phyloP scores from a whole-genome alignment of 768 basidiomycete species.

The Trametes elegans region DNA sequence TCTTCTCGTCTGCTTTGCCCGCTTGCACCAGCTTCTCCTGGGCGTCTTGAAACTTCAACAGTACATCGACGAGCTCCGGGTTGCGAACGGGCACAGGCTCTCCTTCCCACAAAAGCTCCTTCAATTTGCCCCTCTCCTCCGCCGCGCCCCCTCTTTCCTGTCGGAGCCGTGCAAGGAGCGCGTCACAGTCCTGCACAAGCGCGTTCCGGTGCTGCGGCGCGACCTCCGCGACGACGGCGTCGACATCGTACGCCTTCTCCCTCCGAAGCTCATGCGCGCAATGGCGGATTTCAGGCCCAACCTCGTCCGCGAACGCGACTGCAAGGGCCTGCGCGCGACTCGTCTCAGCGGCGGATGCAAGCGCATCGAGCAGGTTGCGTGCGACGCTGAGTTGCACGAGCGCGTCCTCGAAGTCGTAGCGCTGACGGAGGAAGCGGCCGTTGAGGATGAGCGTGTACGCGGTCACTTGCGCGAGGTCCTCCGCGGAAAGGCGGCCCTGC shows the following conservation, averaged over 20 bases:
- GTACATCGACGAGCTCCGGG: slow-evolving; percentile 86
- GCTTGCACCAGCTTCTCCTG: slow-evolving; percentile 53
- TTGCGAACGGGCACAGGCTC: slow-evolving; percentile 82
- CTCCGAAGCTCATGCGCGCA: slow-evolving; percentile 87
- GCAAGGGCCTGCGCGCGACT: slow-evolving; percentile 88
- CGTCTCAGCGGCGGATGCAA: slow-evolving; percentile 61
- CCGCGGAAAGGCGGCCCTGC: slow-evolving; percentile 49
- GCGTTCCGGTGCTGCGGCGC: slow-evolving; percentile 53
- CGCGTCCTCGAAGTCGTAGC: slow-evolving; percentile 73
- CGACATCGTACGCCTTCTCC: slow-evolving; percentile 77
- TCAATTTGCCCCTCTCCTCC: slow-evolving; percentile 53
- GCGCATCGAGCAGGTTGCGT: slow-evolving; percentile 64
- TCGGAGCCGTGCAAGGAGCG: slow-evolving; percentile 50
- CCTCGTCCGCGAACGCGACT: slow-evolving; percentile 77
- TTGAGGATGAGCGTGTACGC: slow-evolving; percentile 79
- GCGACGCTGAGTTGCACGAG: slow-evolving; percentile 78
- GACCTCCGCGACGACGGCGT: slow-evolving; percentile 66
- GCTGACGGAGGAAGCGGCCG: slow-evolving; percentile 78
- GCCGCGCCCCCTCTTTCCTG: slow-evolving; percentile 39
- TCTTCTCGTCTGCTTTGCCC: slow-evolving; percentile 23
- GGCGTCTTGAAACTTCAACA: slow-evolving; percentile 80
- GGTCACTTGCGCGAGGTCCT: slow-evolving; percentile 64
- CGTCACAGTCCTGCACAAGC: slow-evolving; percentile 63
- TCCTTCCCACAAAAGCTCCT: slow-evolving; percentile 73
- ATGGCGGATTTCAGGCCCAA: slow-evolving; percentile 88